These are phyloP conservation scores for Dichomitus squalens DNA, from an alignment of 1,284 basidiomycete genomes.

Conservation along the genomic window DNA sequence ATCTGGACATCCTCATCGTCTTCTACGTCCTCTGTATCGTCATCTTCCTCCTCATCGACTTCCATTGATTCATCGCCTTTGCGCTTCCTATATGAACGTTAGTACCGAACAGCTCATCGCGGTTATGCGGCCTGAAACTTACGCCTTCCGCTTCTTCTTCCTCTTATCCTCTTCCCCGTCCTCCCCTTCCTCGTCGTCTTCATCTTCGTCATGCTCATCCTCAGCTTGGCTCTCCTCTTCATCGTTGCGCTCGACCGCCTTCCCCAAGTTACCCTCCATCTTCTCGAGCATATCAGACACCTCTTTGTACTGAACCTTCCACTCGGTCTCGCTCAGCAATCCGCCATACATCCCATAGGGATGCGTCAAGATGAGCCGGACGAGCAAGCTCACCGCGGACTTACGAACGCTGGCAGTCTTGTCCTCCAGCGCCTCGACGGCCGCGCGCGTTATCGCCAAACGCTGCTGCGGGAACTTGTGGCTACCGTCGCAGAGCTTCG, in stretches of 20 bases:
- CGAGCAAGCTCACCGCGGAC: constrained; percentile 79
- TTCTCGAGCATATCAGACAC: constrained; percentile 65
- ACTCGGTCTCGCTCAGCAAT: constrained; percentile 72
- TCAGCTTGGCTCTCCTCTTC: constrained; percentile 40
- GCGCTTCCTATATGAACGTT: background rate
- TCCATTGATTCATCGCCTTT: constrained; percentile 53
- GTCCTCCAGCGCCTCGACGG: constrained; percentile 85
- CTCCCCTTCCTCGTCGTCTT: constrained; percentile 23
- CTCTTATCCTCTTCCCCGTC: constrained; percentile 35
- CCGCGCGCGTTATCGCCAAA: constrained; percentile 73
- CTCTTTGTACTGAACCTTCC: constrained; percentile 74
- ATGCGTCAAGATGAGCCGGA: constrained; percentile 84
- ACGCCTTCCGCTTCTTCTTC: constrained; percentile 39
- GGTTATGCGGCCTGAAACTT: background rate
- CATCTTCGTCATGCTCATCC: constrained; percentile 30
- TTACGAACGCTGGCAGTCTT: constrained; percentile 90
- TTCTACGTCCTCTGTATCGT: constrained; percentile 34
- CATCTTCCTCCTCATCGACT: constrained; percentile 44
- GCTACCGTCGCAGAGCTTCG: constrained; percentile 72
- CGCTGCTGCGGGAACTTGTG: constrained; percentile 90
- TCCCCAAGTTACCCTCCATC: constrained; percentile 55
- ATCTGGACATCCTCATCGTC: constrained; percentile 37
- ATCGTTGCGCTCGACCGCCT: constrained; percentile 53
- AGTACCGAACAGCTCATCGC: background rate
- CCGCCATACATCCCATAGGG: constrained; percentile 93